phyloP scores from a whole-genome alignment of 1,284 basidiomycete genomes.

The Melampsora occidentalis region DNA sequence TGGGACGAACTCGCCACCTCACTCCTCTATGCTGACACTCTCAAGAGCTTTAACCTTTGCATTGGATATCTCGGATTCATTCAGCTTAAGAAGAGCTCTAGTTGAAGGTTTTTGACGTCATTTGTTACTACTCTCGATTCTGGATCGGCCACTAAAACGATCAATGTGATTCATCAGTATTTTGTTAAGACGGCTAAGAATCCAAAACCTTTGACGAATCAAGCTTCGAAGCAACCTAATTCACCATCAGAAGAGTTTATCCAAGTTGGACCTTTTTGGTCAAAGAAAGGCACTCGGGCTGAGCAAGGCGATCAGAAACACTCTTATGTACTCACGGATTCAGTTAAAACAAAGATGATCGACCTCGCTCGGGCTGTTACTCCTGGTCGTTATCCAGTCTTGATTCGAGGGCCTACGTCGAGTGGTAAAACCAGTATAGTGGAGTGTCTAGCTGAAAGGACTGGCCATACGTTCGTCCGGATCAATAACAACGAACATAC shows the following conservation, averaged over 20 bases:
- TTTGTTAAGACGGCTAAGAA: slow-evolving; percentile 82
- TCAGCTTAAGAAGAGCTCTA: slow-evolving; percentile 72
- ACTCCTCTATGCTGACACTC: slow-evolving; percentile 96
- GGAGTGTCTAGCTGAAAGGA: slow-evolving; percentile 88
- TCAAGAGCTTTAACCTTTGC: slow-evolving; percentile 88
- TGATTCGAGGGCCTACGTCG: slow-evolving; percentile 97
- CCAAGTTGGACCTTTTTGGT: slow-evolving; percentile 87
- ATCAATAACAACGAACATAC: slow-evolving; percentile 99
- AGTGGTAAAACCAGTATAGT: slow-evolving; percentile 96
- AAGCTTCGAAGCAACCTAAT: slow-evolving; percentile 65
- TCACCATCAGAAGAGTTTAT: slow-evolving; percentile 62
- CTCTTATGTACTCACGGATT: slow-evolving; percentile 91
- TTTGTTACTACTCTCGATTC: slow-evolving; percentile 92
- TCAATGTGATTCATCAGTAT: slow-evolving; percentile 69
- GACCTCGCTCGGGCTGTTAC: slow-evolving; percentile 87
- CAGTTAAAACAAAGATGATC: slow-evolving; percentile 89
- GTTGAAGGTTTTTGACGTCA: slow-evolving; percentile 96
- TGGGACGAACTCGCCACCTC: slow-evolving; percentile 88
- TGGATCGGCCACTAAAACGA: slow-evolving; percentile 69
- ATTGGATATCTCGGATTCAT: slow-evolving; percentile 71
- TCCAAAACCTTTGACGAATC: slow-evolving; percentile 68
- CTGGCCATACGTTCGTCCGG: slow-evolving; percentile 91
- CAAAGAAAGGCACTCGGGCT: slow-evolving; percentile 69
- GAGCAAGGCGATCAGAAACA: slow-evolving; percentile 60
- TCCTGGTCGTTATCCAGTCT: slow-evolving; percentile 84